Percentiles rank a stretch among this genome's conserved stretches.
phyloP scores from a whole-genome alignment of 163 green algal genomes.

The Chlamydomonas reinhardtii region DNA sequence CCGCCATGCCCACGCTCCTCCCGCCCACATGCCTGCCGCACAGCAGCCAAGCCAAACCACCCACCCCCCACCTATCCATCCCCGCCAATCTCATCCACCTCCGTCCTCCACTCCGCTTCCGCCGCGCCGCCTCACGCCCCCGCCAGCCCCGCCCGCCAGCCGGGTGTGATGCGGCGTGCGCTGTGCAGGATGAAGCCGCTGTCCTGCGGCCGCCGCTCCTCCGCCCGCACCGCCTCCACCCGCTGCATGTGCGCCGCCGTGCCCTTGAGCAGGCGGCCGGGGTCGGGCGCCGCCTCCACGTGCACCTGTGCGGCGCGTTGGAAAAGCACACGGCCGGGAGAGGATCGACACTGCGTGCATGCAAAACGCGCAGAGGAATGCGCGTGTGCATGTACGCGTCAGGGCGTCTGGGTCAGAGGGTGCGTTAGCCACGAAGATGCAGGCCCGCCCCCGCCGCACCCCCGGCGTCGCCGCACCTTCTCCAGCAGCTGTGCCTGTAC shows the following conservation, averaged over 20 bases:
- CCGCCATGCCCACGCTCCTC: too few relatives aligned
- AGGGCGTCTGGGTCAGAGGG: too few relatives aligned
- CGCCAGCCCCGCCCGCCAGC: constrained; percentile 35
- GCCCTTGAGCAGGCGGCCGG: constrained; percentile 43
- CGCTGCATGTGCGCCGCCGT: constrained; percentile 48
- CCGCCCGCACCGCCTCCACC: constrained; percentile 3
- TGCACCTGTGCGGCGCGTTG: constrained; percentile 35
- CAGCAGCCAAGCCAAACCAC: neutral
- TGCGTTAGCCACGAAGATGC: too few relatives aligned
- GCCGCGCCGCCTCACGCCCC: neutral
- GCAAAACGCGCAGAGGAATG: too few relatives aligned
- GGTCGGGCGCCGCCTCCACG: constrained; percentile 45
- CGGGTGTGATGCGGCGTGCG: constrained; percentile 1
- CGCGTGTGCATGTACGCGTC: too few relatives aligned
- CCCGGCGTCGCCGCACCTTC: constrained; percentile 48
- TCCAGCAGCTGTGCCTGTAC: constrained; percentile 48
- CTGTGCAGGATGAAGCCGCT: constrained; percentile 53
- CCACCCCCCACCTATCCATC: too few relatives aligned
- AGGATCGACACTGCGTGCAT: too few relatives aligned
- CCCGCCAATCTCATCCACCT: neutral
- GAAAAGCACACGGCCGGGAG: neutral
- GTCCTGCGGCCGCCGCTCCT: constrained; percentile 26
- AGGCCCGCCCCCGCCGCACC: too few relatives aligned
- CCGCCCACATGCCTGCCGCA: neutral
- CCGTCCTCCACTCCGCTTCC: too few relatives aligned